Evolutionary conservation across 1,284 basidiomycete species (phyloP), one percentile per base, ranked within the genome.

Genomic region (Ustilago bromivora): DNA sequence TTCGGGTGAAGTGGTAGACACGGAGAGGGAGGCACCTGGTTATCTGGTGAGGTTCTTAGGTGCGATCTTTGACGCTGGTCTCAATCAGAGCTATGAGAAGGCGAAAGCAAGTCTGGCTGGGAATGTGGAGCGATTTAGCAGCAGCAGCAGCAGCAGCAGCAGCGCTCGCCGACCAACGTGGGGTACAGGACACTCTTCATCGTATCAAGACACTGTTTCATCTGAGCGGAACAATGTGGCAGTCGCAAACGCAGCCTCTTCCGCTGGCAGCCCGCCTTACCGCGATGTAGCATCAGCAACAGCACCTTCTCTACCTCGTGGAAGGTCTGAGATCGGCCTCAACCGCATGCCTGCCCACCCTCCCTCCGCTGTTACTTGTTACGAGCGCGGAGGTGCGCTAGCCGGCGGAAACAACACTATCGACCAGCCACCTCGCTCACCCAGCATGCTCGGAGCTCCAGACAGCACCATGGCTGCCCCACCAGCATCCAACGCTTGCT

Each of bases 21-120:
- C 68, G 56, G 76, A 78, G 40, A 34, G 76, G 35, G 76, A 78
- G 38, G 76, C 76, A 8, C 76, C 76, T 2, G 76, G 76, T 3
- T 78, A 78, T 46, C 57, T 78, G 28, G 71, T 71, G 9, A 54
- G 76, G 0, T 78, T 74, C 43, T 28, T 78, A 34, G 71, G 59
- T 0, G 76, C 76, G 0, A 61, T 74, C 31, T 60, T 78, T 9
- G 67, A 78, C 32, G 72, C 67, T 0, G 76, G 76, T 7, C 31
- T 78, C n/a, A 68, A 66, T 35, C 56, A 57, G n/a, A 73, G 67
- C n/a, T 57, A 71, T 13, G 67, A 74, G n/a, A 57, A 53, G 56
- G 65, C 71, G 5, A 64, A 70, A 36, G 31, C 41, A 12, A 17
- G 35, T 3, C 28, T 69, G 56, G 51, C 38, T 17, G 66, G 43